Evolutionary conservation across 176 grass and related monocot genomes (phyloP), one percentile per base, ranked within the genome.

Genomic region (Pontederia paniculata): DNA sequence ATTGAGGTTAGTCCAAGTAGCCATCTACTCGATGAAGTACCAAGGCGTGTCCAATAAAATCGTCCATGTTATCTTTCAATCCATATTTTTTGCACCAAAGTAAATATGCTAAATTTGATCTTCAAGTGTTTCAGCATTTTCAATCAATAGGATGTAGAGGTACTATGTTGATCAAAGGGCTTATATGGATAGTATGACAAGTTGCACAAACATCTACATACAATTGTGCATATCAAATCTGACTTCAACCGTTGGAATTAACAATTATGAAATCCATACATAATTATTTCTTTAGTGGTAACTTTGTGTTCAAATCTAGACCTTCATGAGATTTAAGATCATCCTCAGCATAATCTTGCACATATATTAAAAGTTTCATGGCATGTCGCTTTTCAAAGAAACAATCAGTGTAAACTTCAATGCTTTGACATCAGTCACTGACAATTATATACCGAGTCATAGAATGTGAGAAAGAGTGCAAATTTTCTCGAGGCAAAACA

Each of bases 41-140:
- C 56, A 98, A 63, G 17, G 93, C 86, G 77, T 98, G 93, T 12
- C 93, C 93, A 37, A 98, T 98, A 65, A 91, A 98, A 50, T 98
- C 93, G n/a, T 88, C 72, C 0, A 86, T 98, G 52, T 81, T 88
- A 63, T 91, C 86, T 41, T 98, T 83, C 57, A 98, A 65, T 51
- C 93, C 93, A 66, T 98, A 98, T 76, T 98, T 98, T 10, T 86
- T 98, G 72, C n/a, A 79, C 52, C 44, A 49, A 80, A 7, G 62
- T n/a, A 21, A 14, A 8, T 17, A 9, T 41, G 8, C 0, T 11
- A 37, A 31, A 15, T n/a, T 50, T 50, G 16, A 15, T n/a, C n/a
- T n/a, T n/a, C n/a, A n/a, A 5, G 17, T 50, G 48, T n/a, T 15
- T 0, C 19, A 54, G 12, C 3, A 9, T 54, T 53, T 10, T 9